Conservation (phyloP, 1,284 basidiomycete genomes). For the Waitea zeae region DNA sequence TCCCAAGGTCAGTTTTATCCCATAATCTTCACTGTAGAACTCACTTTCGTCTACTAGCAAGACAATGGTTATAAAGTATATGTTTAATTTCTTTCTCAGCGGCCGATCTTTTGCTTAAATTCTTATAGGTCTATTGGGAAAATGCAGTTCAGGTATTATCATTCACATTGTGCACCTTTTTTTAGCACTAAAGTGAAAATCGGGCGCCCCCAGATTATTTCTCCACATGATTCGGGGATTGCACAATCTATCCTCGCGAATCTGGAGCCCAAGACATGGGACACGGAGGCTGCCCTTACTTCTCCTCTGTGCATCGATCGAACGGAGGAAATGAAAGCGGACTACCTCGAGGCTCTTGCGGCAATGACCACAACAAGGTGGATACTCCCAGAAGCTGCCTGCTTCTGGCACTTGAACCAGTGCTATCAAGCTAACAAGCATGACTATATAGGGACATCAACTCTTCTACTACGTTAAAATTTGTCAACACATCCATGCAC, state of each 20-base stretch:
- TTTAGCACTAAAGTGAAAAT: neutral
- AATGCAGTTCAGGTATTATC: conserved; percentile 68
- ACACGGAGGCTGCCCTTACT: conserved; percentile 15
- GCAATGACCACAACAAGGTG: conserved; percentile 26
- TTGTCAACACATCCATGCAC: conserved; percentile 80
- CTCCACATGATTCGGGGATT: conserved; percentile 65
- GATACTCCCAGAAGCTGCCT: conserved; percentile 3
- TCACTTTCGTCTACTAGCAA: conserved; percentile 23
- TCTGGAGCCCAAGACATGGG: conserved; percentile 36
- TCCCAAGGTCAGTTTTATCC: conserved; percentile 39
- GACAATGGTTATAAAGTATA: conserved; percentile 77
- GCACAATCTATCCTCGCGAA: conserved; percentile 44
- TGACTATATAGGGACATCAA: conserved; percentile 8
- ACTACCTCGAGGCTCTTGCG: conserved; percentile 36
- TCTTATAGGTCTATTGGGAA: conserved; percentile 62
- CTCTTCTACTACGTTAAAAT: conserved; percentile 18
- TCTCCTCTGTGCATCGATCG: conserved; percentile 32
- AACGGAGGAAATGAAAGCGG: conserved; percentile 37
- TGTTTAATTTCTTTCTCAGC: neutral
- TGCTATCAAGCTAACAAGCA: neutral
- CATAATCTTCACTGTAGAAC: neutral
- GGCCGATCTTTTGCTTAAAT: neutral
- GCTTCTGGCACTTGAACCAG: neutral
- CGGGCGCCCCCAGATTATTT: conserved; percentile 41
- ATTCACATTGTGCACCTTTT: too few species aligned